Base-by-base conservation (phyloP, 192 early-diverging fungal genomes). In the Linnemannia elongata region DNA sequence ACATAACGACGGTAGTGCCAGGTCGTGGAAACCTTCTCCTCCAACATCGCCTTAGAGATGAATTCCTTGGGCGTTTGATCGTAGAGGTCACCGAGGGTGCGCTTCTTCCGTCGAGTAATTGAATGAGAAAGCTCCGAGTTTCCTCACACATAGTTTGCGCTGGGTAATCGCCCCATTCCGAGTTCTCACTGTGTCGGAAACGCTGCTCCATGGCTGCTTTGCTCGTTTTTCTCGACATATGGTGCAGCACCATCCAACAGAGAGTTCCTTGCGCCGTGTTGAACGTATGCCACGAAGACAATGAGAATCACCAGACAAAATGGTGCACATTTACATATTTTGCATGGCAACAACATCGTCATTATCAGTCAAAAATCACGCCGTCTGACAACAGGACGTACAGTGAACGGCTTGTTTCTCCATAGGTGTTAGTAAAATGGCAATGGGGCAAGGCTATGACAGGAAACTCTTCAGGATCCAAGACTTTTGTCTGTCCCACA, bases 21-120 rank as follows among this genome's bases (percentile, higher is more conserved):
- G 36, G 69, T 71, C 18, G 17, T 42, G 69, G 42, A 71, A 33
- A 71, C 69, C 39, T 71, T 71, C 12, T 66, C 60, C 60, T 66
- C 60, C 27, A 66, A 66, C 60, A 66, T 66, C 3, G 35, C 60
- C 38, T 71, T 71, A 6, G 69, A 71, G 38, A 71, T 71, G 36
- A 38, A 42, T 17, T 71, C 69, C 69, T 71, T 71, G 0, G 69
- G 69, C 6, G 69, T 71, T 22, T 36, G 35, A 39, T 71, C 69
- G 18, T 41, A 38, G 17, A 71, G 18, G 10, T 38, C 39, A 2
- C 69, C 69, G 6, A 71, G 27, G 18, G 69, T 41, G 35, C 20
- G 27, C 27, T 27, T 41, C 24, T 42, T 3, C 38, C 38, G 35
- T 22, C 39, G 1, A 33, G 20, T 17, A 41, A 36, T 10, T 38